These are phyloP conservation scores for Talaromyces sp. DNA, from an alignment of 2,329 filamentous ascomycete species.

Conservation along the genomic window DNA sequence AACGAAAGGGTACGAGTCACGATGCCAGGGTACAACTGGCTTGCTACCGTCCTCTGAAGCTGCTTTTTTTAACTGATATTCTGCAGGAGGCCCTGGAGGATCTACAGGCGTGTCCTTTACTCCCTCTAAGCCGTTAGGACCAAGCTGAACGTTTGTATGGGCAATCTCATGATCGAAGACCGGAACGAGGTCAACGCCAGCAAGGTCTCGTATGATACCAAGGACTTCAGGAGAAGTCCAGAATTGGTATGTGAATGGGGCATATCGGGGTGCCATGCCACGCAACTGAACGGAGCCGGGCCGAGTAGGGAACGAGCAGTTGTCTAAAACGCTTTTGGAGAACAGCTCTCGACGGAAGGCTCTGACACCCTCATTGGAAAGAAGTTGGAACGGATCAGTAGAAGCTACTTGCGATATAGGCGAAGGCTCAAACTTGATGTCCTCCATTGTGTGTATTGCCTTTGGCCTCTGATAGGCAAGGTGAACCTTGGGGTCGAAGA, in stretches of 20 bases:
- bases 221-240: conserved; percentile 25
- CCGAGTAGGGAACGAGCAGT: conserved; percentile 32
- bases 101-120: conserved; percentile 32
- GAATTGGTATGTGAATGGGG: conserved; percentile 36
- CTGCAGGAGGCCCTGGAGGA: conserved; percentile 16
- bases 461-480: background rate
- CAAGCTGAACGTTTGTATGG: conserved; percentile 32
- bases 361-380: conserved; percentile 14
- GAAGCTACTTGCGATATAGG: conserved; percentile 1
- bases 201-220: conserved; percentile 20
- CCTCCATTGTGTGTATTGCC: background rate
- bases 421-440: background rate
- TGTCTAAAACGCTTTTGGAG: conserved; percentile 30
- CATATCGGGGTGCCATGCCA: conserved; percentile 33
- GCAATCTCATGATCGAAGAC: conserved; percentile 28
- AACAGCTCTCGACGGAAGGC: conserved; percentile 18
- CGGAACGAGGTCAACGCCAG: conserved; percentile 27
- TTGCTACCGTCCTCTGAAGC: conserved; percentile 9
- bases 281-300: conserved; percentile 32
- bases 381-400: conserved; percentile 36
- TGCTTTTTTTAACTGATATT: conserved; percentile 8
- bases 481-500: background rate
- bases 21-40: conserved; percentile 22
- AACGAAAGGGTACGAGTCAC: conserved; percentile 23
- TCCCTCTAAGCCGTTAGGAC: conserved; percentile 15